Conservation (phyloP, 495 filamentous ascomycete species). For the Hypoxylon intermedium region DNA sequence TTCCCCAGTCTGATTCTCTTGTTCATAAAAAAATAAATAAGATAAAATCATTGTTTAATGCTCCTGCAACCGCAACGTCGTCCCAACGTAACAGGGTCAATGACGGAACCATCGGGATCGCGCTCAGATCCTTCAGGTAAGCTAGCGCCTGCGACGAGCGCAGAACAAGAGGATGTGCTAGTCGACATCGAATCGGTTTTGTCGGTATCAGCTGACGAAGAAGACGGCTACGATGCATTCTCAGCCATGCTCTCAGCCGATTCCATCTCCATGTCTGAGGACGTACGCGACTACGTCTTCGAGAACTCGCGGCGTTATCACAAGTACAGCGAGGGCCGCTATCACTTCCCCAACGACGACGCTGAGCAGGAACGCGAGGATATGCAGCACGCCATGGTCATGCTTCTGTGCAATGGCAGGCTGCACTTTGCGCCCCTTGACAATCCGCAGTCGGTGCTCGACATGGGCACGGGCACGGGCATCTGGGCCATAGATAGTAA, state of each 20-base stretch:
- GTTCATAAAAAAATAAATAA: conserved; percentile 5
- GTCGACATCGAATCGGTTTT: conserved; percentile 29
- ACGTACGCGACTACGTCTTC: conserved; percentile 59
- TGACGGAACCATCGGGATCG: conserved; percentile 30
- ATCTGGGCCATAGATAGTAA: conserved; percentile 67
- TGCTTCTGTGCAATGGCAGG: conserved; percentile 50
- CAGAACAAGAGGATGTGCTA: conserved; percentile 13
- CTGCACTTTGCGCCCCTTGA: conserved; percentile 58
- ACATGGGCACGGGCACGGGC: conserved; percentile 68
- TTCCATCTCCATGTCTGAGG: conserved; percentile 35
- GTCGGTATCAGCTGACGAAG: conserved; percentile 30
- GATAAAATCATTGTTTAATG: conserved; percentile 13
- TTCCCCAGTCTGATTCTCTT: conserved; percentile 7
- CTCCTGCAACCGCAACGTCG: conserved; percentile 20
- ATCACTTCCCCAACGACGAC: conserved; percentile 66
- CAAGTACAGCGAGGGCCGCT: conserved; percentile 63
- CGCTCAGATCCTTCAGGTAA: conserved; percentile 22
- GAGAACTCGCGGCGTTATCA: conserved; percentile 71
- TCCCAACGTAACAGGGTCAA: conserved; percentile 19
- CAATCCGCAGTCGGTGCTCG: conserved; percentile 58
- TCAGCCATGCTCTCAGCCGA: conserved; percentile 30
- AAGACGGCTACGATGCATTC: conserved; percentile 26
- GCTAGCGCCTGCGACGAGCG: conserved; percentile 17
- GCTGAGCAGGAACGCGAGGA: conserved; percentile 55
- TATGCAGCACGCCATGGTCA: conserved; percentile 50